phyloP scores from a whole-genome alignment of 1,284 basidiomycete species.

The Coniophora puteana region DNA sequence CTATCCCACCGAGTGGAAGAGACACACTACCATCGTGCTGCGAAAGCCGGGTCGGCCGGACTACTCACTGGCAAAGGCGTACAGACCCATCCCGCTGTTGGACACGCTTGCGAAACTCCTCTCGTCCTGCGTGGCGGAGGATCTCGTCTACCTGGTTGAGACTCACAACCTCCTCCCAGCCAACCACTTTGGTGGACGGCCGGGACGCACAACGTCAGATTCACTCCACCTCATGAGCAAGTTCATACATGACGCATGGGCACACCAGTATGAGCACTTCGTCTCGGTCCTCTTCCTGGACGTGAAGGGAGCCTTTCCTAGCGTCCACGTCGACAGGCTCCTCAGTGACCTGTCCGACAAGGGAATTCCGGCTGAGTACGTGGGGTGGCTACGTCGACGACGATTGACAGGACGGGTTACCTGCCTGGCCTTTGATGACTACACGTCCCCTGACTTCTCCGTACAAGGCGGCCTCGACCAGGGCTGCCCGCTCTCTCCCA shows the following conservation, averaged over 20 bases:
- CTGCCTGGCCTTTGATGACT: too few species aligned
- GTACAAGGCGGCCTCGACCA: too few species aligned
- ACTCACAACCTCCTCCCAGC: conserved; percentile 19
- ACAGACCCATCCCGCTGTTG: conserved; percentile 37
- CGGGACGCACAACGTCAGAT: conserved; percentile 33
- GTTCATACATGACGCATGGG: conserved; percentile 33
- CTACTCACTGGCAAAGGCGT: conserved; percentile 33
- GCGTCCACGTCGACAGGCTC: conserved; percentile 22
- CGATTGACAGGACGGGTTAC: too few species aligned
- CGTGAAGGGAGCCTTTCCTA: conserved; percentile 38
- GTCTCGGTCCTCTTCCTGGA: conserved; percentile 32
- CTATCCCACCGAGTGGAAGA: conserved; percentile 30
- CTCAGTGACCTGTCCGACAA: conserved; percentile 27
- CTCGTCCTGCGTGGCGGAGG: conserved; percentile 21
- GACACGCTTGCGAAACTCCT: conserved; percentile 33
- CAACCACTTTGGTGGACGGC: conserved; percentile 32
- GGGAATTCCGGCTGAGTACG: conserved; percentile 23
- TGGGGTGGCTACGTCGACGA: conserved; percentile 18
- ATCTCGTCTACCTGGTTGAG: conserved; percentile 19
- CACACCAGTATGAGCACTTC: conserved; percentile 3
- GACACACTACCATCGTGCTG: conserved; percentile 30
- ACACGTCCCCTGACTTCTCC: too few species aligned
- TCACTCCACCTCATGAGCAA: conserved; percentile 30
- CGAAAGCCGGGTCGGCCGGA: conserved; percentile 34
- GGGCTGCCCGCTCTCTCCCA: too few species aligned